Base-by-base conservation (phyloP, 1,139 yeast genomes). In the Geotrichum candidum region DNA sequence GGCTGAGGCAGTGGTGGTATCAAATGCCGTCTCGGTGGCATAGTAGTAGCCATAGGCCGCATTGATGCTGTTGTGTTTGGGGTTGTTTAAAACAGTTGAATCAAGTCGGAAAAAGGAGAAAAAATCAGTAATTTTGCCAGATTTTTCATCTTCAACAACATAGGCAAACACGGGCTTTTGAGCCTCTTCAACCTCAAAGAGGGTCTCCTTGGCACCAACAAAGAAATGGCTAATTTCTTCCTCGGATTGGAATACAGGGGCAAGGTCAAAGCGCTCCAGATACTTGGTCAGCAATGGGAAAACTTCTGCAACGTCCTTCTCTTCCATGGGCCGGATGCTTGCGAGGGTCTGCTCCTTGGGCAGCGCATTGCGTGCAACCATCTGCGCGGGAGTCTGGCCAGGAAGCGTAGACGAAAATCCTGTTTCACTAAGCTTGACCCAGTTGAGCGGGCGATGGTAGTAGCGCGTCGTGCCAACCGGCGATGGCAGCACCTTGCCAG, bases 391-490 rank as follows among this genome's bases (percentile, higher is more conserved):
- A 1, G 97, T 88, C 64, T 84, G 84, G 63, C 82, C 82, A 2
- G 97, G 97, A 63, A 91, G 79, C 63, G 85, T 86, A 51, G 88
- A 83, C 3, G 80, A 72, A 70, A 94, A 95, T 0, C 97, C 98
- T 58, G 91, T 96, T 61, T 90, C 97, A 70, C 88, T 81, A 45
- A 94, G 80, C 72, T 90, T 94, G 25, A 84, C 78, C 99, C 99
- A 94, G 73, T 94, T 88, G 66, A 94, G 78, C 2, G 98, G 96
- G 68, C 99, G 87, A 76, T 94, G 99, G 58, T 90, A 88, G 75
- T 95, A 95, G 66, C 98, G 83, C 72, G 96, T 87, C 1, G 90
- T 86, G n/a, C 96, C 79, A 9, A 94, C 83, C 0, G 99, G 99
- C 27, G 94, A 86, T 23, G 99, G 99, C 64, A 94, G 80, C 5